Base-by-base conservation (phyloP, 495 filamentous ascomycete species). In the Astrothelium macrocarpum region DNA sequence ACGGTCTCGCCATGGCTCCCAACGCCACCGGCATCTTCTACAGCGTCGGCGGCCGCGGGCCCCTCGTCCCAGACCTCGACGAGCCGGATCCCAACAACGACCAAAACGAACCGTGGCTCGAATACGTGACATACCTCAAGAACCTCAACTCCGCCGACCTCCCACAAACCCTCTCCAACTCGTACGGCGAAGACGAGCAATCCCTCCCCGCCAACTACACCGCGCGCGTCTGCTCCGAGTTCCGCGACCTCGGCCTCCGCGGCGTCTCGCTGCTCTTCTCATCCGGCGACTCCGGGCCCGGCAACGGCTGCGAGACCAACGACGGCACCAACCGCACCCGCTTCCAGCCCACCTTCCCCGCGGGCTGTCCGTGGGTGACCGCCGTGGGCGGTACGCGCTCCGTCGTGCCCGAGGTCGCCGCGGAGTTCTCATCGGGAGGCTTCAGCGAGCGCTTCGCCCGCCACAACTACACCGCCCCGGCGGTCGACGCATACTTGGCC, bases 161-260 rank as follows among this genome's bases (percentile, higher is more conserved):
- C 11, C 90, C 90, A 1, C 84, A 87, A 64, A 84, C 88, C 14
- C 82, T 95, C 64, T 86, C 87, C 39, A 90, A 85, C 49, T 90
- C 86, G 0, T 95, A 94, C 71, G 89, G 88, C 45, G 90, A 93
- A 67, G 83, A 91, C 56, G 90, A 95, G 71, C 72, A 92, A 76
- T 87, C 83, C 3, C 81, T 94, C 0, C 88, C 89, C 0, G 70
- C 77, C 36, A 72, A 78, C 1, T 95, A 91, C 67, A 85, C 88
- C 46, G 75, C 76, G 49, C 80, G 78, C 43, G 87, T 90, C 3
- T 94, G 90, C 77, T 83, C 87, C 71, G 71, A 86, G 43, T 84
- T 82, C 72, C 81, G 82, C 49, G 82, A 89, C 71, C 82, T 94
- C 18, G 90, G 89, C 42, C 83, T 82, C 34, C 87, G 90, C 28